These are phyloP conservation scores for Neurospora tetrasperma DNA, from an alignment of 495 filamentous ascomycete species.

Conservation along the genomic window DNA sequence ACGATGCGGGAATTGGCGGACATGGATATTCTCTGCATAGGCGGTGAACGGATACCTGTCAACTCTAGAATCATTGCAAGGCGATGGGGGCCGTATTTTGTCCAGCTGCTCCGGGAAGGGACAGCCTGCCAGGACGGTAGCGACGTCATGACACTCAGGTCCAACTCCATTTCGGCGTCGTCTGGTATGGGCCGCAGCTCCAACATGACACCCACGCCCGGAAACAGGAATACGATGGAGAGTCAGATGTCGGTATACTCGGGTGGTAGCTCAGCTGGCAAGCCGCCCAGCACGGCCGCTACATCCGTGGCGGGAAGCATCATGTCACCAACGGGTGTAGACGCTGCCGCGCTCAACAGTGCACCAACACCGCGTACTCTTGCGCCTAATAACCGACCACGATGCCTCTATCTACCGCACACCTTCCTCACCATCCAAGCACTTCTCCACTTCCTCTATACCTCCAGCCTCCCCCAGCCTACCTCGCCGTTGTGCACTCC, in stretches of 20 bases:
- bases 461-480: conserved; percentile 68
- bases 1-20: conserved; percentile 78
- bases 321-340: conserved; percentile 19
- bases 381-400: conserved; percentile 62
- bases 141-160: conserved; percentile 35
- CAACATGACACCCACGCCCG: conserved; percentile 75
- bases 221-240: conserved; percentile 40
- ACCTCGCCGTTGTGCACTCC: conserved; percentile 78
- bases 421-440: conserved; percentile 79
- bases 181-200: conserved; percentile 55
- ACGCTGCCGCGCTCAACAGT: conserved; percentile 33
- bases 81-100: conserved; percentile 92
- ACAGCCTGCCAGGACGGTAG: conserved; percentile 47
- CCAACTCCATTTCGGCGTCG: conserved; percentile 28
- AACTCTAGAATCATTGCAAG: conserved; percentile 81
- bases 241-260: conserved; percentile 50
- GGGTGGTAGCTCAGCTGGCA: conserved; percentile 31
- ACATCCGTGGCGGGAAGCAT: conserved; percentile 22
- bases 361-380: conserved; percentile 42
- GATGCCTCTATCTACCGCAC: conserved; percentile 87
- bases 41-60: conserved; percentile 83
- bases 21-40: conserved; percentile 89
- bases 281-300: conserved; percentile 27
- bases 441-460: conserved; percentile 87
- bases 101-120: conserved; percentile 75